A percentile compares a stretch with the other conserved stretches of the same genome.
phyloP scores from a whole-genome alignment of 805 yeast species.

The Candida silvicultrix region DNA sequence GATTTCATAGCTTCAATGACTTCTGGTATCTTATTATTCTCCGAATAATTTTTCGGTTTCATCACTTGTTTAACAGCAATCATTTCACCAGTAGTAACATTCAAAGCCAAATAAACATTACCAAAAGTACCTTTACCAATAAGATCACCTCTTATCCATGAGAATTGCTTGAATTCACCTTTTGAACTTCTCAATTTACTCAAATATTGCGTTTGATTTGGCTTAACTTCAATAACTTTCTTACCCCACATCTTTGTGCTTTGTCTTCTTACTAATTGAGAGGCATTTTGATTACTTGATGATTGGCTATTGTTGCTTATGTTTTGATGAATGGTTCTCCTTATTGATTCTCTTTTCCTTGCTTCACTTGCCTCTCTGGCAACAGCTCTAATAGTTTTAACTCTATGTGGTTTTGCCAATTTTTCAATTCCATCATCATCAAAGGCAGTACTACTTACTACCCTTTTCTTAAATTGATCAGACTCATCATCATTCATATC shows the following conservation, averaged over 20 bases:
- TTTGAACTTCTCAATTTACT: constrained; percentile 56
- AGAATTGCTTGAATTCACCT: constrained; percentile 78
- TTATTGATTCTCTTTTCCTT: constrained; percentile 32
- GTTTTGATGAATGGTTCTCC: constrained; percentile 2
- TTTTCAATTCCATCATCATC: constrained; percentile 11
- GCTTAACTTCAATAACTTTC: constrained; percentile 82
- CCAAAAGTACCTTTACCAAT: constrained; percentile 98
- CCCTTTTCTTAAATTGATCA: constrained; percentile 13
- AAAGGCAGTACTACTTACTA: constrained; percentile 9
- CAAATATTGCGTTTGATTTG: constrained; percentile 56
- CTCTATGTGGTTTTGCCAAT: constrained; percentile 42
- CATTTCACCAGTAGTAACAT: constrained; percentile 97
- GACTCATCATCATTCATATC: neutral
- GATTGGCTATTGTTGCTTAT: constrained; percentile 7
- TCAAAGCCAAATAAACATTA: constrained; percentile 82
- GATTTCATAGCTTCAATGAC: constrained; percentile 78
- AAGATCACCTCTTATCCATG: constrained; percentile 96
- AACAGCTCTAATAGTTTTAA: constrained; percentile 89
- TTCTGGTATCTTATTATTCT: constrained; percentile 42
- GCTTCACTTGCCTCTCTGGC: constrained; percentile 84
- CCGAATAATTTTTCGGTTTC: constrained; percentile 37
- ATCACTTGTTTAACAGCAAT: constrained; percentile 96
- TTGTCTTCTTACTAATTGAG: constrained; percentile 50
- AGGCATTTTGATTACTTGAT: constrained; percentile 15
- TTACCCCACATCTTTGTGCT: constrained; percentile 99